These are phyloP conservation scores for Tremella mesenterica DNA, from an alignment of 768 basidiomycete species.

Conservation along the genomic window DNA sequence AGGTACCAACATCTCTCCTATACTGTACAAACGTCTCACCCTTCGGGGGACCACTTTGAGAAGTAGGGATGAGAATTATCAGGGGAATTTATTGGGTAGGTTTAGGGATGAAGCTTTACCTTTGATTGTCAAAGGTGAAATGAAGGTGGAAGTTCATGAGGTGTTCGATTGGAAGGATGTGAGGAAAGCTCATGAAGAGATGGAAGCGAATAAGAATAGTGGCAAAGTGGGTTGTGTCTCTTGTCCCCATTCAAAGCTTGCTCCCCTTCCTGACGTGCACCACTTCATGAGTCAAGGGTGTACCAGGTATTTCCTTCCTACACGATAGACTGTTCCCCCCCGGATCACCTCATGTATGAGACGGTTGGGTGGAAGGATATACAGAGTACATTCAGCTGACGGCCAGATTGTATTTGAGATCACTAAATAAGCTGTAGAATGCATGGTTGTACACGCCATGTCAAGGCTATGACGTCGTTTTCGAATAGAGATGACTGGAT, in stretches of 20 bases:
- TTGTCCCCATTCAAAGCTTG: not conserved
- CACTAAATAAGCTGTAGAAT: slow-evolving; percentile 11
- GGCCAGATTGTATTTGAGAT: slow-evolving; percentile 44
- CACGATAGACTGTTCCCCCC: not conserved
- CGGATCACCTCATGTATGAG: too few relatives aligned
- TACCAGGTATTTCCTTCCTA: not conserved
- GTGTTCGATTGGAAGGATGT: slow-evolving; percentile 76
- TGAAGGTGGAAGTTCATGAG: slow-evolving; percentile 71
- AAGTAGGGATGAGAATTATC: slow-evolving; percentile 64
- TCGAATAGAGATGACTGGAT: too few relatives aligned
- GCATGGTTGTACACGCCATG: too few relatives aligned
- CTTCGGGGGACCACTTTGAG: slow-evolving; percentile 84
- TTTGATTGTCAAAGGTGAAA: slow-evolving; percentile 56
- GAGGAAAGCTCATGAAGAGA: slow-evolving; percentile 69
- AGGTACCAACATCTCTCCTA: slow-evolving; percentile 51
- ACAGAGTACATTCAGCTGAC: slow-evolving; percentile 4
- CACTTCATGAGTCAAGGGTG: too few relatives aligned
- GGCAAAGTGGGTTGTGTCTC: slow-evolving; percentile 42
- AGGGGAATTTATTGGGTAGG: slow-evolving; percentile 57
- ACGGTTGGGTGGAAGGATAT: too few relatives aligned
- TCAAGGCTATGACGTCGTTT: too few relatives aligned
- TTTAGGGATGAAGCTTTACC: slow-evolving; percentile 55
- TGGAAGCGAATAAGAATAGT: slow-evolving; percentile 65
- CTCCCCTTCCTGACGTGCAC: too few relatives aligned
- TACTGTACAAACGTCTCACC: slow-evolving; percentile 74